Evolutionary conservation across 164 flowering plant genomes (phyloP), one percentile per base, ranked within the genome.

Genomic region (Chimonanthus salicifolius): DNA sequence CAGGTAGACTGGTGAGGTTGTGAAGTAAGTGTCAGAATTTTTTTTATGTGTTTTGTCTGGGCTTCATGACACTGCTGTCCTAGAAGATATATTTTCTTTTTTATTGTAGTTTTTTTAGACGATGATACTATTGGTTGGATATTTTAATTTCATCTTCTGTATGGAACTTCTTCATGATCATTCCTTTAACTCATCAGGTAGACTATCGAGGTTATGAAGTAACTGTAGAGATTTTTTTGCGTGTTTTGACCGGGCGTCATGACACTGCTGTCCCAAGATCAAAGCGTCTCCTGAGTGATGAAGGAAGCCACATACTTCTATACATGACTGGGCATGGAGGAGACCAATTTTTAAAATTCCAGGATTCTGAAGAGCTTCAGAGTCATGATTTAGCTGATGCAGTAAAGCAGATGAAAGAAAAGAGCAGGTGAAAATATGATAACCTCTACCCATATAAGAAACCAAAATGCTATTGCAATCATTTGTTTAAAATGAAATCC

Each of bases 261-360:
- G 95, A 87, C 74, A 71, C 83, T 80, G 95, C 97, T 71, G 97
- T 94, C 80, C 99, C 99, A 71, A 90, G 99, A 80, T 92, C 98
- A 73, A 94, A 96, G 81, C 97, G 98, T 62, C 95, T 96, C 67
- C 79, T 94, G 72, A 96, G 99, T 83, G 99, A 94, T 81, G 98
- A 94, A 83, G 98, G 99, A 78, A 96, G 99, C 74, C 98, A 94
- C 76, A 87, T 96, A 84, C 94, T 96, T 76, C 79, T 96, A 21
- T 96, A 92, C 77, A 96, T 96, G 99, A 96, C 98, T 21, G 97
- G 98, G 68, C 99, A 96, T 81, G 99, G 99, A 16, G 99, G 99
- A 75, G 97, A 96, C 75, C 94, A 94, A 77, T 96, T 96, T 77
- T 78, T 96, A 46, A 96, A 96, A 78, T 96, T 94, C 82, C 99